These are phyloP conservation scores for Fusarium sp. DNA, from an alignment of 2,329 filamentous ascomycete genomes.

Conservation along the genomic window DNA sequence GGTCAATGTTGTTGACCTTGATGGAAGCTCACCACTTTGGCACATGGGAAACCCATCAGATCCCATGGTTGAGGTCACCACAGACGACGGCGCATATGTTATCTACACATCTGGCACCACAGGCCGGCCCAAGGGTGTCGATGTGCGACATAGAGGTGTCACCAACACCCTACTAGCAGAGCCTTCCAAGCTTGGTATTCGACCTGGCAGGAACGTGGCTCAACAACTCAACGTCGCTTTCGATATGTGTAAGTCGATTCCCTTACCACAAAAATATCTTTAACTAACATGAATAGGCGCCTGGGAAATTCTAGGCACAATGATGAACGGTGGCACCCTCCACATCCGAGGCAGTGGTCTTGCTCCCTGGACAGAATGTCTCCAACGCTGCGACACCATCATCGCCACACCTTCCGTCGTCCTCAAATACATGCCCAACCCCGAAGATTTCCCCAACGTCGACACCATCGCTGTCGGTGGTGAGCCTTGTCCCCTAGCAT, in stretches of 20 bases:
- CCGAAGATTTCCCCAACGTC: conserved; percentile 26
- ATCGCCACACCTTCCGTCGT: conserved; percentile 36
- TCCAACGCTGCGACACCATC: conserved; percentile 24
- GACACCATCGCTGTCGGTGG: conserved; percentile 30
- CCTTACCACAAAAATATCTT: no score
- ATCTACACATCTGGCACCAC: conserved; percentile 38
- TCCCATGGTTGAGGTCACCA: conserved; percentile 18
- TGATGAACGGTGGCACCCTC: conserved; percentile 37
- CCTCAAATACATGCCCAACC: conserved; percentile 31
- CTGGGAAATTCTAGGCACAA: conserved; percentile 33
- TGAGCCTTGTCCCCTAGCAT: conserved; percentile 29
- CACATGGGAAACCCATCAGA: conserved; percentile 13
- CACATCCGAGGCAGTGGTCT: conserved; percentile 35
- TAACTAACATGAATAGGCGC: conserved; percentile 15
- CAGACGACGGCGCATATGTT: conserved; percentile 34
- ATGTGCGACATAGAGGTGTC: conserved; percentile 30
- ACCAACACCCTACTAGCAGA: conserved; percentile 34
- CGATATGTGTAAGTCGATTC: conserved; percentile 40
- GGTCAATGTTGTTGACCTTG: conserved; percentile 30
- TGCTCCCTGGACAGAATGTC: conserved; percentile 33
- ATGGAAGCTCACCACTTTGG: conserved; percentile 21
- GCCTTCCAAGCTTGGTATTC: conserved; percentile 28
- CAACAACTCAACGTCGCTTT: conserved; percentile 37
- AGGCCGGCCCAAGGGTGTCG: conserved; percentile 33
- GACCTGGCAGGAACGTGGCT: conserved; percentile 28